Conservation (phyloP, 495 filamentous ascomycete species). For the Lophium mytilinum region DNA sequence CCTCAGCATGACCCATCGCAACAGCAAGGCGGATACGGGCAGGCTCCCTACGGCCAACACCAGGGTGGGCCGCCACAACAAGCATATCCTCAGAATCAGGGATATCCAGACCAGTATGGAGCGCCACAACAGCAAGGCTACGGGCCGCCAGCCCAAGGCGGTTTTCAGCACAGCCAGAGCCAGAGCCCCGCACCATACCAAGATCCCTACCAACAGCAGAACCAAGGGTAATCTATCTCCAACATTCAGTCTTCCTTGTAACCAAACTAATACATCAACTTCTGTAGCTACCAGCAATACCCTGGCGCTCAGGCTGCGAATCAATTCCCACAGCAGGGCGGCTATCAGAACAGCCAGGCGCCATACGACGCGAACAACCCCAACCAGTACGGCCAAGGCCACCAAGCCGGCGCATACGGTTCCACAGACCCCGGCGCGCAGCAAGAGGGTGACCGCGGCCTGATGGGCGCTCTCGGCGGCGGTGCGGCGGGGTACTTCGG, state of each 20-base stretch:
- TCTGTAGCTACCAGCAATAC: conserved; percentile 14
- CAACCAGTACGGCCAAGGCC: conserved; percentile 25
- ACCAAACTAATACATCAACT: not conserved
- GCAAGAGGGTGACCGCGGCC: conserved; percentile 32
- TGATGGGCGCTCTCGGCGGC: conserved; percentile 31
- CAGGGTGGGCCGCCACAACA: conserved; percentile 21
- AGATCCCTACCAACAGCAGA: conserved; percentile 26
- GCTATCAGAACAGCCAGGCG: conserved; percentile 17
- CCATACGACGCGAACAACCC: conserved; percentile 21
- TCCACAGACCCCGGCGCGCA: conserved; percentile 24
- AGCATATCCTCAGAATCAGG: conserved; percentile 5
- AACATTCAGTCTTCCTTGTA: no score
- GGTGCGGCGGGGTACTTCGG: conserved; percentile 31
- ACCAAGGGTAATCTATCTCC: conserved; percentile 16
- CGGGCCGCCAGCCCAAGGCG: conserved; percentile 41
- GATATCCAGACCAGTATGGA: conserved; percentile 29
- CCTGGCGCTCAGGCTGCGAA: conserved; percentile 18
- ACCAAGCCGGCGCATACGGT: conserved; percentile 12
- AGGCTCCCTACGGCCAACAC: conserved; percentile 15
- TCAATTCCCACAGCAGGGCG: conserved; percentile 22
- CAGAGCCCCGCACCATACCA: conserved; percentile 14
- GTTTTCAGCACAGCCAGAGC: conserved; percentile 40
- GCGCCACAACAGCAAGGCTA: conserved; percentile 37
- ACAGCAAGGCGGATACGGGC: conserved; percentile 15
- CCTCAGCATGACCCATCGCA: conserved; percentile 27